A percentile compares a stretch with the other conserved stretches of the same genome.
Evolutionary conservation across 208 protist species (phyloP).

Genomic region (Crithidia bombi): DNA sequence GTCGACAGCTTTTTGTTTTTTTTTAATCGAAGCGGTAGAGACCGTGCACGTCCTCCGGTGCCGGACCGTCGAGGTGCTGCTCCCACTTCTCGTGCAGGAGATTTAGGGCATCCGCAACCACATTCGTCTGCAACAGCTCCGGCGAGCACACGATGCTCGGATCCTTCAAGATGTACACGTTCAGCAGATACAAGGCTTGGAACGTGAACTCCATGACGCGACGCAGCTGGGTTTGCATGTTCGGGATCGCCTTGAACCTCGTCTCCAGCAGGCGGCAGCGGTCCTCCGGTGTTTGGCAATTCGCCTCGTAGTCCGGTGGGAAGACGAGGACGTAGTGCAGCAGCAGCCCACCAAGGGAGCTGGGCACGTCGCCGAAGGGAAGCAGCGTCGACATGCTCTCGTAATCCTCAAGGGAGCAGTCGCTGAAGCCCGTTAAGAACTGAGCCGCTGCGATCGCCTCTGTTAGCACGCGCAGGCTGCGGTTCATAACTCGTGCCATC

Average conservation of each 20-base stretch:
- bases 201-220: constrained; percentile 85
- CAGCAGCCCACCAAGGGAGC: constrained; percentile 78
- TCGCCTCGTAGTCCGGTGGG: constrained; percentile 76
- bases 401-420: constrained; percentile 66
- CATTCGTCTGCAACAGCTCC: constrained; percentile 37
- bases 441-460: constrained; percentile 80
- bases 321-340: constrained; percentile 90
- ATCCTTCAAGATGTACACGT: constrained; percentile 62
- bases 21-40: constrained; percentile 41
- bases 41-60: constrained; percentile 63
- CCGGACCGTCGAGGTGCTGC: constrained; percentile 66
- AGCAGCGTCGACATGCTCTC: constrained; percentile 53
- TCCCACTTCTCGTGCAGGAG: constrained; percentile 72
- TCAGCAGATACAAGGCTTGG: constrained; percentile 76
- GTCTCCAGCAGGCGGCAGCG: constrained; percentile 64
- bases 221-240: constrained; percentile 63
- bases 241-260: constrained; percentile 73
- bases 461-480: constrained; percentile 77
- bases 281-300: constrained; percentile 62
- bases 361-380: constrained; percentile 74
- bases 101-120: constrained; percentile 57
- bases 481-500: constrained; percentile 78
- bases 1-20: not conserved
- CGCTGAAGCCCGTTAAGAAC: constrained; percentile 68
- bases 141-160: constrained; percentile 27